These are phyloP conservation scores for Urostyla sp. DNA, from an alignment of 73 alveolate species.

Conservation along the genomic window DNA sequence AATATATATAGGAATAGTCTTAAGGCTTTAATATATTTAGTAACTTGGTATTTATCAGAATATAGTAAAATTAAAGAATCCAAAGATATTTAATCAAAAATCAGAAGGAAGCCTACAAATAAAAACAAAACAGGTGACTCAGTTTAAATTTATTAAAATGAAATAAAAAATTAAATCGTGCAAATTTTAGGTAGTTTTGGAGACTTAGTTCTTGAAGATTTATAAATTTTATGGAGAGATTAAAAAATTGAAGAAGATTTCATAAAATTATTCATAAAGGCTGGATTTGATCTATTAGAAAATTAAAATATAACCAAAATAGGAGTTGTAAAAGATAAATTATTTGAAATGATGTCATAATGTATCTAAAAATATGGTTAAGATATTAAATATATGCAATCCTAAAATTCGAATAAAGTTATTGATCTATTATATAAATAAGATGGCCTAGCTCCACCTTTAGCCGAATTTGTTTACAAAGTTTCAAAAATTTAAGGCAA, in stretches of 20 bases:
- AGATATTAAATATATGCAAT: constrained; percentile 26
- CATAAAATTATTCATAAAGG: constrained; percentile 19
- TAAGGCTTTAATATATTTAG: constrained; percentile 33
- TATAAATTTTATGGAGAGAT: constrained; percentile 41
- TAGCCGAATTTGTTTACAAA: constrained; percentile 58
- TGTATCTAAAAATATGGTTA: constrained; percentile 51
- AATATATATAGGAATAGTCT: constrained; percentile 30
- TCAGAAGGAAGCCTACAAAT: background rate
- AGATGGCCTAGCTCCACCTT: constrained; percentile 62
- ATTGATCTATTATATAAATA: constrained; percentile 52
- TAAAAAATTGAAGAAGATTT: constrained; percentile 62
- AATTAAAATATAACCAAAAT: constrained; percentile 44
- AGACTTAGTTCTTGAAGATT: constrained; percentile 25
- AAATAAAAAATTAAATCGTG: background rate
- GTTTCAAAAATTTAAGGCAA: constrained; percentile 42
- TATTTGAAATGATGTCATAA: constrained; percentile 47
- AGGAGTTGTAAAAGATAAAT: constrained; percentile 25
- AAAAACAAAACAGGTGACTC: background rate
- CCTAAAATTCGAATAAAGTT: constrained; percentile 54
- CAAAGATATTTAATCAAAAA: constrained; percentile 6
- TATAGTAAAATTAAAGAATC: constrained; percentile 41
- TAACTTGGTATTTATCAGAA: constrained; percentile 41
- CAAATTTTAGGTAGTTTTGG: background rate
- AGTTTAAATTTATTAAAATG: background rate
- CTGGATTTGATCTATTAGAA: constrained; percentile 62